Conservation (phyloP, 768 basidiomycete genomes). For the Serendipita sp. region DNA sequence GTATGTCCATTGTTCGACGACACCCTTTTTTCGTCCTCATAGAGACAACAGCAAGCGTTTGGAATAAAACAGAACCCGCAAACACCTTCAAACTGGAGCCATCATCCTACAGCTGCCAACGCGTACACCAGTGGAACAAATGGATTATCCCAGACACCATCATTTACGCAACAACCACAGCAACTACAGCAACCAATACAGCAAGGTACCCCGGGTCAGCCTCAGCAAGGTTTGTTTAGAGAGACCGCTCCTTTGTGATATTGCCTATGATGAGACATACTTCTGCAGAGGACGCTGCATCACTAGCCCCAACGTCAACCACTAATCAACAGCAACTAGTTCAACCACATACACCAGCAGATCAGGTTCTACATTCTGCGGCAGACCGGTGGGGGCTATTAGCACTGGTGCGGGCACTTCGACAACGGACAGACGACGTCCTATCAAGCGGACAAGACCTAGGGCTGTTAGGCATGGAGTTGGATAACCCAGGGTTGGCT, state of each 20-base stretch:
- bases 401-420: constrained; percentile 58
- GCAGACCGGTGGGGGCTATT: constrained; percentile 92
- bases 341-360: constrained; percentile 68
- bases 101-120: constrained; percentile 13
- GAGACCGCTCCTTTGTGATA: background rate
- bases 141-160: constrained; percentile 20
- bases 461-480: constrained; percentile 80
- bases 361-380: constrained; percentile 81
- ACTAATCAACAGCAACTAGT: constrained; percentile 27
- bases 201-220: background rate
- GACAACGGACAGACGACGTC: constrained; percentile 73
- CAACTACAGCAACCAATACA: constrained; percentile 9
- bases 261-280: background rate
- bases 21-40: constrained; percentile 19
- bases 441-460: constrained; percentile 81
- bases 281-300: background rate
- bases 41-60: constrained; percentile 3
- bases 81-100: constrained; percentile 6
- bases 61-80: constrained; percentile 13
- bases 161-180: constrained; percentile 23
- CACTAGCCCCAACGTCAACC: constrained; percentile 2
- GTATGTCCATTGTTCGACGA: constrained; percentile 17
- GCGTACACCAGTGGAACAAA: constrained; percentile 23
- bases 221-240: constrained; percentile 2
- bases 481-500: constrained; percentile 64